phyloP scores from a whole-genome alignment of 495 filamentous ascomycete species.

The Penicillium tannophilum region DNA sequence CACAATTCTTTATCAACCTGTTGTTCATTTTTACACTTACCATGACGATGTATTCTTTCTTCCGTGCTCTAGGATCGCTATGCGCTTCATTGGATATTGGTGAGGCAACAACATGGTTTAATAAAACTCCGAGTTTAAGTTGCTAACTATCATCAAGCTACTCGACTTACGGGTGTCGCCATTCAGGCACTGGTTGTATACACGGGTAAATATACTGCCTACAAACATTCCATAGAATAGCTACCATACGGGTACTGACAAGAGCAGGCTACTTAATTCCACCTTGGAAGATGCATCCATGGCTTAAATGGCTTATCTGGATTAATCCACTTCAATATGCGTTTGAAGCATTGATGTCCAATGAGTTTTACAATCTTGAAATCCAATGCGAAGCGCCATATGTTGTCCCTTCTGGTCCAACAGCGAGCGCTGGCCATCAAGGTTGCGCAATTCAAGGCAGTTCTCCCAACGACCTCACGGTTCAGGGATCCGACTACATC shows the following conservation, averaged over 20 bases:
- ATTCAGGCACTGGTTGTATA: slow-evolving; percentile 73
- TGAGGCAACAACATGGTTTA: slow-evolving; percentile 15
- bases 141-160: slow-evolving; percentile 21
- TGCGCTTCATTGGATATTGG: slow-evolving; percentile 62
- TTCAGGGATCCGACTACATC: slow-evolving; percentile 58
- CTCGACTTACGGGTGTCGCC: slow-evolving; percentile 62
- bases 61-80: slow-evolving; percentile 70
- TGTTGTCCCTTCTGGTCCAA: slow-evolving; percentile 63
- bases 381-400: slow-evolving; percentile 56
- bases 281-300: slow-evolving; percentile 71
- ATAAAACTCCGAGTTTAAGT: neutral
- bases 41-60: slow-evolving; percentile 78
- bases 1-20: slow-evolving; percentile 81
- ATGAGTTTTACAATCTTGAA: slow-evolving; percentile 54
- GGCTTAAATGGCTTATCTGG: slow-evolving; percentile 77
- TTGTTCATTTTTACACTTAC: slow-evolving; percentile 63
- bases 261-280: slow-evolving; percentile 71
- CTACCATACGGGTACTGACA: neutral
- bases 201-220: slow-evolving; percentile 44
- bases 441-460: slow-evolving; percentile 64
- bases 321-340: slow-evolving; percentile 77
- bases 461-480: slow-evolving; percentile 47
- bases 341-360: slow-evolving; percentile 68
- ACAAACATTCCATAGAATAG: neutral
- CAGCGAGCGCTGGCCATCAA: slow-evolving; percentile 55